Evolutionary conservation across 75 land plant genomes (phyloP).

Genomic region (Adiantum capillusveneris): DNA sequence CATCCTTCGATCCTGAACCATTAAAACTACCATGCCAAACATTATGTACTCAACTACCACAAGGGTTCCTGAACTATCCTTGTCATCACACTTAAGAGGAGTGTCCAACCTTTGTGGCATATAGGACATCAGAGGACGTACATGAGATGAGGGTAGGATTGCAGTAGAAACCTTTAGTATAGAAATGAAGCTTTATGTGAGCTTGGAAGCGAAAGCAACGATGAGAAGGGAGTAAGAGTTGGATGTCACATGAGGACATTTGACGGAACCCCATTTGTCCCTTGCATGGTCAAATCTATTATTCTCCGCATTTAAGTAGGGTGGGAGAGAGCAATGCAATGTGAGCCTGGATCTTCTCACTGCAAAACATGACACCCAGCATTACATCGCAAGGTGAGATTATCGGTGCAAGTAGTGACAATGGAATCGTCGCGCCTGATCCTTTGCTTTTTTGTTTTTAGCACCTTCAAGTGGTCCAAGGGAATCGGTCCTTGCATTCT

Average conservation of each 20-base stretch:
- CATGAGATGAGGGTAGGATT: not conserved
- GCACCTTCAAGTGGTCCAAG: no score
- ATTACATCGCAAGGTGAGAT: no score
- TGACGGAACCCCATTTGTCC: not conserved
- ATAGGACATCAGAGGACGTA: not conserved
- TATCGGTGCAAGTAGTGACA: no score
- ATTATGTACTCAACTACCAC: not conserved
- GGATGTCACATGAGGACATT: not conserved
- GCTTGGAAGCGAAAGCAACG: not conserved
- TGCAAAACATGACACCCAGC: no score
- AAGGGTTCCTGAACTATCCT: not conserved
- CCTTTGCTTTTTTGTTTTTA: no score
- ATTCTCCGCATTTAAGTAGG: not conserved
- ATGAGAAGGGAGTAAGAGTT: not conserved
- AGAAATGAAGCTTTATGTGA: conserved; percentile 1
- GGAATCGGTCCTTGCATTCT: no score
- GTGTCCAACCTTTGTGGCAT: not conserved
- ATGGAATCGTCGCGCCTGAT: no score
- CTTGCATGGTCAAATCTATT: not conserved
- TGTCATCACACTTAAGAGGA: not conserved
- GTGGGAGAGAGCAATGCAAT: no score
- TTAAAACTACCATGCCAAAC: conserved; percentile 26
- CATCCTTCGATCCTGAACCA: conserved; percentile 29
- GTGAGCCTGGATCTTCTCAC: no score
- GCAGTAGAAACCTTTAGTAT: not conserved